Percentiles rank a stretch among this genome's conserved stretches.
phyloP scores from a whole-genome alignment of 768 basidiomycete species.

The Lactifluus volemus region DNA sequence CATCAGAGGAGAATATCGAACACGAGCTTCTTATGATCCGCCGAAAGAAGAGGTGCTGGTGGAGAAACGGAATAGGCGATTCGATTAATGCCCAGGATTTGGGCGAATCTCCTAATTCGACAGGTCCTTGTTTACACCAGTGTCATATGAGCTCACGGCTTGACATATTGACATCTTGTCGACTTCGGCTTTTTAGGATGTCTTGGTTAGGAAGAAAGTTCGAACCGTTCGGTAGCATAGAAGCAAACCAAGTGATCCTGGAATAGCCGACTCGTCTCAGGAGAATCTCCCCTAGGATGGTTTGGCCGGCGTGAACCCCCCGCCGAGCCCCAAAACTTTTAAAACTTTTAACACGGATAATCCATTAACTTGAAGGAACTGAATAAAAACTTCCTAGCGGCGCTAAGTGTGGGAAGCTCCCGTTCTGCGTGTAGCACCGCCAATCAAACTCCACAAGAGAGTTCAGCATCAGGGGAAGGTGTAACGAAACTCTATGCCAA shows the following conservation, averaged over 20 bases:
- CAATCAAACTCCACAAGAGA: background rate
- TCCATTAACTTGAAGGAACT: background rate
- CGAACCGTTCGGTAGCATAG: background rate
- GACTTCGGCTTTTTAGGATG: background rate
- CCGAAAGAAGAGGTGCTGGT: constrained; percentile 1
- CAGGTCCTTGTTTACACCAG: background rate
- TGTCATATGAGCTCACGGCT: background rate
- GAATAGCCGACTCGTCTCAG: background rate
- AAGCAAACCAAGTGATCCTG: background rate
- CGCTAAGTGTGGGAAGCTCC: background rate
- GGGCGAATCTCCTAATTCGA: constrained; percentile 27
- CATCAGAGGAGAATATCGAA: background rate
- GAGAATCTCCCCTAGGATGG: background rate
- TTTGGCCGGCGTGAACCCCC: background rate
- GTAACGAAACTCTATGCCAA: background rate
- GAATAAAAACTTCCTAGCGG: background rate
- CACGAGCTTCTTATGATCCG: background rate
- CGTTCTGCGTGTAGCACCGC: background rate
- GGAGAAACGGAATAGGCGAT: background rate
- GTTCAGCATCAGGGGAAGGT: background rate
- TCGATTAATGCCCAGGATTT: background rate
- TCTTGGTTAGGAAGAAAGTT: background rate
- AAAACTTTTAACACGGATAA: too few relatives aligned
- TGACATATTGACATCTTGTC: background rate
- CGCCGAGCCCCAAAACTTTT: background rate